phyloP scores from a whole-genome alignment of 768 basidiomycete species.

The Hebeloma cylindrosporum region DNA sequence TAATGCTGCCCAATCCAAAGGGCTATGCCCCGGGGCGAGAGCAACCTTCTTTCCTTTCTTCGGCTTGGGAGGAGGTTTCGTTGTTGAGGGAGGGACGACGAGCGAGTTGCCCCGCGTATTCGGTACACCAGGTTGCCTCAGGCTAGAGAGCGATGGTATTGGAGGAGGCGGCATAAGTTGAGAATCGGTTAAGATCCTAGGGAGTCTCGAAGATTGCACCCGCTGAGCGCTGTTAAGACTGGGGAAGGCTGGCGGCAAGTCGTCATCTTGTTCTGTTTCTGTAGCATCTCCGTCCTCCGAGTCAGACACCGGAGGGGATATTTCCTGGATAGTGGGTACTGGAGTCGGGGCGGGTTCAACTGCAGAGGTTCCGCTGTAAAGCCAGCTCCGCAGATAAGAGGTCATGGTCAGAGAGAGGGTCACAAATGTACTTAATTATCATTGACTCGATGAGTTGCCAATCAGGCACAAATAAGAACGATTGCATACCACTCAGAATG shows the following conservation, averaged over 20 bases:
- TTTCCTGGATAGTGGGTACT: conserved; percentile 34
- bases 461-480: neutral
- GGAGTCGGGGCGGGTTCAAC: conserved; percentile 21
- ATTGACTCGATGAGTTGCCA: too few species aligned
- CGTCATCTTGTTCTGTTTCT: conserved; percentile 45
- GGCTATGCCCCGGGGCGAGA: conserved; percentile 86
- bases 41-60: conserved; percentile 80
- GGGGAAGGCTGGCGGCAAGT: conserved; percentile 74
- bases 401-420: conserved; percentile 40
- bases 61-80: conserved; percentile 52
- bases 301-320: conserved; percentile 43
- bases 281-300: conserved; percentile 40
- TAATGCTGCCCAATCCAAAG: conserved; percentile 91
- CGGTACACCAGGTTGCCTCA: conserved; percentile 39
- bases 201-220: conserved; percentile 32
- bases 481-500: too few species aligned
- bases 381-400: conserved; percentile 63
- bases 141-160: conserved; percentile 39
- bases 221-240: conserved; percentile 72
- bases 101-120: conserved; percentile 41
- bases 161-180: conserved; percentile 58
- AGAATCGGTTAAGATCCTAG: conserved; percentile 45
- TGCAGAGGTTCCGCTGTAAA: conserved; percentile 38
- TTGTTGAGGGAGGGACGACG: conserved; percentile 61
- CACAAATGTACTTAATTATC: too few species aligned